Base-by-base conservation (phyloP, 2,329 filamentous ascomycete genomes). In the Trichoderma brevicompactum region DNA sequence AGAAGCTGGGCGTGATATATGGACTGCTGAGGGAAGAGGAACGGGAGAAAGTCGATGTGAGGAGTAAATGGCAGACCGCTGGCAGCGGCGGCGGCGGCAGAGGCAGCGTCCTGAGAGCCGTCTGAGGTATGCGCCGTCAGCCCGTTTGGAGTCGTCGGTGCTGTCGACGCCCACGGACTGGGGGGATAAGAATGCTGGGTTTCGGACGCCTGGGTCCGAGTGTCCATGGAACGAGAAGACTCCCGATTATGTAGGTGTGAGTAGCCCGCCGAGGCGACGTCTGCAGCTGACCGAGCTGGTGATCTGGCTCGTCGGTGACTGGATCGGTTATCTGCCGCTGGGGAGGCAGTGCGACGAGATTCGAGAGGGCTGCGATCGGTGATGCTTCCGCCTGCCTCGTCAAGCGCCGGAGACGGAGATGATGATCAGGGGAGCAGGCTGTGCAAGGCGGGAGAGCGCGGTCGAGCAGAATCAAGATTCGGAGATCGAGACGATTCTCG, bases 1-100 rank as follows among this genome's bases (percentile, higher is more conserved):
- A 86, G 81, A 64, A 89, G 82, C 76, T 87, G 85, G 62, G 84
- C 85, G 72, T 88, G 84, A 76, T 87, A 86, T 68, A 85, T 78
- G 40, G 83, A 79, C 69, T 88, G 85, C 68, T 87, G 85, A 15
- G 85, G 85, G 65, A 87, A 79, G 70, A 87, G 78, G 68, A 86
- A 81, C 41, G 86, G 85, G 34, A 86, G 78, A 66, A 86, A 79
- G 68, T 87, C 83, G 71, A 86, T 71, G 67, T 81, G 79, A 68
- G 80, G 74, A 58, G 81, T 76, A 64, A 77, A 75, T 52, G 76
- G 76, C 49, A 75, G 64, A 65, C 71, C 67, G 67, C 71, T 69
- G 68, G 72, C 68, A 67, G 76, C 70, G 65, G 72, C 68, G 67
- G 76, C 70, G 65, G 71, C 69, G 52, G 70, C 67, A 54, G 70